These are phyloP conservation scores for Hirsutella thompsonii DNA, from an alignment of 2,329 filamentous ascomycete genomes.

Conservation along the genomic window DNA sequence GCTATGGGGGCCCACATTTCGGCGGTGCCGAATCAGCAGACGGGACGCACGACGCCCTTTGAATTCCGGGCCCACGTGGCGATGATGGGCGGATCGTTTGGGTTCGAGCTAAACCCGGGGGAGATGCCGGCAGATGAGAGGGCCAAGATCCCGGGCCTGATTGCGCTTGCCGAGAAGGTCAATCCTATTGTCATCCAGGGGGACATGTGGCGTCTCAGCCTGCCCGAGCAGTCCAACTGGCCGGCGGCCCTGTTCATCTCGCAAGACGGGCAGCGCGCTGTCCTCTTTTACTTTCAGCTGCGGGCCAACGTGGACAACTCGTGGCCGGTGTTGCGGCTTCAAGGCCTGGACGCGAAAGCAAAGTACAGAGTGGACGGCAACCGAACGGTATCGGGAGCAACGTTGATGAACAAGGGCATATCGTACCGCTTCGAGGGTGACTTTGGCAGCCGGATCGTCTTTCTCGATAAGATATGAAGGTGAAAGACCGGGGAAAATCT, in stretches of 20 bases:
- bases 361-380: conserved; percentile 41
- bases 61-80: conserved; percentile 52
- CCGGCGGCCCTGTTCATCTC: conserved; percentile 48
- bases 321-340: conserved; percentile 35
- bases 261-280: conserved; percentile 31
- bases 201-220: conserved; percentile 43
- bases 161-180: conserved; percentile 39
- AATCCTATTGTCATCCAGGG: conserved; percentile 47
- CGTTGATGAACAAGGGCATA: conserved; percentile 49
- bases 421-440: conserved; percentile 38
- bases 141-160: conserved; percentile 37
- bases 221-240: conserved; percentile 48
- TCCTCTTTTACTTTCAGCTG: conserved; percentile 50
- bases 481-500: not conserved
- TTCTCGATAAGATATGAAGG: conserved; percentile 28
- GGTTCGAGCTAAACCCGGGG: conserved; percentile 47
- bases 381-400: conserved; percentile 39
- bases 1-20: conserved; percentile 55
- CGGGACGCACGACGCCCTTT: conserved; percentile 40
- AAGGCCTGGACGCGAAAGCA: conserved; percentile 41
- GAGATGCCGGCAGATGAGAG: conserved; percentile 37
- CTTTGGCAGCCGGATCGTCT: conserved; percentile 44
- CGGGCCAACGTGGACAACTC: conserved; percentile 36
- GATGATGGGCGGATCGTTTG: conserved; percentile 57
- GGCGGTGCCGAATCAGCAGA: conserved; percentile 45